phyloP scores from a whole-genome alignment of 139 green algal genomes.

The Eudorina sp. region DNA sequence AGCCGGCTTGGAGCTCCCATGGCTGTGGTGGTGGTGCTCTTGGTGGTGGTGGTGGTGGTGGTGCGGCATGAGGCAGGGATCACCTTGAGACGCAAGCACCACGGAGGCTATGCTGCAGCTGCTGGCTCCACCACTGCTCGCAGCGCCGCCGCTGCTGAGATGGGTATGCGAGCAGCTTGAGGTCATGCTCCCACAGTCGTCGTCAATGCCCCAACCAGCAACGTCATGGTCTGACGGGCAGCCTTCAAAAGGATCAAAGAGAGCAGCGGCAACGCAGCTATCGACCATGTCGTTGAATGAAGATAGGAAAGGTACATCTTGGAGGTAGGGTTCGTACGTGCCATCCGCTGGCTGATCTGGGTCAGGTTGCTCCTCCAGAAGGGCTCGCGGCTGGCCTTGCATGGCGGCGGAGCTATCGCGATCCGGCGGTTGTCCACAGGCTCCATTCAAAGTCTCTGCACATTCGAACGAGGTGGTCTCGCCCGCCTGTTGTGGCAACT shows the following conservation, averaged over 20 bases:
- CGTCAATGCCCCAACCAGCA: not conserved
- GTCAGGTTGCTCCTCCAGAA: not conserved
- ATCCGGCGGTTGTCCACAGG: not conserved
- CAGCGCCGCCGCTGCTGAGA: slow-evolving; percentile 1
- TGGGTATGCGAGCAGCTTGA: slow-evolving; percentile 16
- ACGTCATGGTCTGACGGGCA: not conserved
- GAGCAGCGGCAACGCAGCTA: not conserved
- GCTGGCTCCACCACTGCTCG: not conserved
- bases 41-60: not conserved
- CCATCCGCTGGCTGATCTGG: not conserved
- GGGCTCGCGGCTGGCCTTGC: not conserved
- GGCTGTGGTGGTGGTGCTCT: slow-evolving; percentile 5
- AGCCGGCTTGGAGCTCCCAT: too few species aligned
- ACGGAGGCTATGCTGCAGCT: slow-evolving; percentile 4
- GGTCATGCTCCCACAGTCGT: slow-evolving; percentile 34
- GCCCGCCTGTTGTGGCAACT: too few species aligned
- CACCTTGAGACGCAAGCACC: not conserved
- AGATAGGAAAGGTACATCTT: not conserved
- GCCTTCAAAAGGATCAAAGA: not conserved
- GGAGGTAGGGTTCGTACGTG: slow-evolving; percentile 31
- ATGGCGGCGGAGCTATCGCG: not conserved
- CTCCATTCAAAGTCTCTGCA: too few species aligned
- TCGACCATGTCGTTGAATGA: not conserved
- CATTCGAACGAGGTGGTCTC: too few species aligned
- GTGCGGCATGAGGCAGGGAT: not conserved